Evolutionary conservation across 352 stramenopile genomes (phyloP).

Genomic region (Globisporangium yorkense): DNA sequence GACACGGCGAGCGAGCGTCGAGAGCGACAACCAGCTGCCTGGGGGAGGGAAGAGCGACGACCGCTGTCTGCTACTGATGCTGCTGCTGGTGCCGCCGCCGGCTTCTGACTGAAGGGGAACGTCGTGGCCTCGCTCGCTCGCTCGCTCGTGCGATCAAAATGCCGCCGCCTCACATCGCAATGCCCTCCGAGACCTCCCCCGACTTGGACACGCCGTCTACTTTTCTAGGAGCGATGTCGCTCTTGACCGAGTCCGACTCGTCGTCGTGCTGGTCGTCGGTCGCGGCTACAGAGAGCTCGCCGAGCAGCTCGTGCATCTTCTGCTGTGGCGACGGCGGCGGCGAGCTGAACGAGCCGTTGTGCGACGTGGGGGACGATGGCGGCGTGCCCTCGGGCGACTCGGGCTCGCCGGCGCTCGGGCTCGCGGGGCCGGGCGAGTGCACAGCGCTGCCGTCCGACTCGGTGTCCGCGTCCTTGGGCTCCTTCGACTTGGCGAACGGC

Average conservation of each 20-base stretch:
- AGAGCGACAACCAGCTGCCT: too few species aligned
- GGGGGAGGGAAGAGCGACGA: too few species aligned
- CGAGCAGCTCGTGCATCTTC: conserved; percentile 3
- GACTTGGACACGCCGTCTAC: conserved; percentile 47
- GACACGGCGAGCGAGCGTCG: too few species aligned
- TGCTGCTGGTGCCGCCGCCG: too few species aligned
- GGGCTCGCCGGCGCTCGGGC: conserved; percentile 18
- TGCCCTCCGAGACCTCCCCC: conserved; percentile 51
- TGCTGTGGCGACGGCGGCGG: conserved; percentile 35
- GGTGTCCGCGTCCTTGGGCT: conserved; percentile 53
- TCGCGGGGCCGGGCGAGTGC: conserved; percentile 37
- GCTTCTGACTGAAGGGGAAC: too few species aligned
- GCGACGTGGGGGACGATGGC: conserved; percentile 29
- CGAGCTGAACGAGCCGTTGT: conserved; percentile 21
- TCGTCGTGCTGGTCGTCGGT: conserved; percentile 20
- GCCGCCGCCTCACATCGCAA: conserved; percentile 52
- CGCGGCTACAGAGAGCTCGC: neutral
- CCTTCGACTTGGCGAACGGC: conserved; percentile 44
- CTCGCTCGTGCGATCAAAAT: neutral
- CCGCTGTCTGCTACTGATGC: too few species aligned
- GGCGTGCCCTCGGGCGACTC: conserved; percentile 27
- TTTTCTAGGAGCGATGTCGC: conserved; percentile 68
- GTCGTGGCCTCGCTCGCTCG: neutral
- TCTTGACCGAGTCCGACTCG: conserved; percentile 71
- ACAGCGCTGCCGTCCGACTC: conserved; percentile 48